A percentile compares a stretch with the other conserved stretches of the same genome.
Evolutionary conservation across 2,329 filamentous ascomycete genomes (phyloP).

Genomic region (Fusarium protoensiforme): DNA sequence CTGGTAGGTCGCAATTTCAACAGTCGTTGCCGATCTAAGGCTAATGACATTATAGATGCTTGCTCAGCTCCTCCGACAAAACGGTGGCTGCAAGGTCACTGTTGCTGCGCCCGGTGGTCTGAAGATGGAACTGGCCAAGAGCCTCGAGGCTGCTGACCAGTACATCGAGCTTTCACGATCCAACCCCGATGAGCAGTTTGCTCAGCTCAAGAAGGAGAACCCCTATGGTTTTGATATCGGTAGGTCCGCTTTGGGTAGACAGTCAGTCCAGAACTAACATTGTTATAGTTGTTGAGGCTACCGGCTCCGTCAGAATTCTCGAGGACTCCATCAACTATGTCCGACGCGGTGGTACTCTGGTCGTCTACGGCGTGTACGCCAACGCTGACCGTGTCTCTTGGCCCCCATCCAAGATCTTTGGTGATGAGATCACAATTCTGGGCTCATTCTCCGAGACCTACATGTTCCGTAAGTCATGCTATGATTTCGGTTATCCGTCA

Average conservation of each 20-base stretch:
- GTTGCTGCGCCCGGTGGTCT: constrained; percentile 75
- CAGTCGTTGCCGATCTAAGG: background rate
- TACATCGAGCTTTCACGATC: constrained; percentile 65
- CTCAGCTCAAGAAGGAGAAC: constrained; percentile 70
- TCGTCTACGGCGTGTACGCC: constrained; percentile 78
- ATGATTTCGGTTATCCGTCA: background rate
- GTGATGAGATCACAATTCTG: constrained; percentile 76
- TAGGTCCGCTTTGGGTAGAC: constrained; percentile 32
- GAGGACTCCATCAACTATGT: constrained; percentile 79
- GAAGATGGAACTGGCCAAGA: constrained; percentile 76
- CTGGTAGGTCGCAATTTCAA: constrained; percentile 54
- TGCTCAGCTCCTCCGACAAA: constrained; percentile 71
- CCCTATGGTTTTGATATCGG: constrained; percentile 79
- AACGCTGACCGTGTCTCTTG: constrained; percentile 71
- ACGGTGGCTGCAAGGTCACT: constrained; percentile 76
- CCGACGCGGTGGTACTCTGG: constrained; percentile 75
- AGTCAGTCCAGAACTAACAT: constrained; percentile 24
- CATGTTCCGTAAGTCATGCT: constrained; percentile 67
- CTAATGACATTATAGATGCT: constrained; percentile 53
- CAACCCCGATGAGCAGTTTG: constrained; percentile 69
- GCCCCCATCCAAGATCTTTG: constrained; percentile 78
- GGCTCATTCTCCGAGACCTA: constrained; percentile 80
- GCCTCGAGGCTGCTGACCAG: constrained; percentile 63
- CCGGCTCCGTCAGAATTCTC: constrained; percentile 74
- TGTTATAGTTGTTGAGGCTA: constrained; percentile 70